Evolutionary conservation across 345 rosid species (phyloP).

Genomic region (Physaria fendleri): DNA sequence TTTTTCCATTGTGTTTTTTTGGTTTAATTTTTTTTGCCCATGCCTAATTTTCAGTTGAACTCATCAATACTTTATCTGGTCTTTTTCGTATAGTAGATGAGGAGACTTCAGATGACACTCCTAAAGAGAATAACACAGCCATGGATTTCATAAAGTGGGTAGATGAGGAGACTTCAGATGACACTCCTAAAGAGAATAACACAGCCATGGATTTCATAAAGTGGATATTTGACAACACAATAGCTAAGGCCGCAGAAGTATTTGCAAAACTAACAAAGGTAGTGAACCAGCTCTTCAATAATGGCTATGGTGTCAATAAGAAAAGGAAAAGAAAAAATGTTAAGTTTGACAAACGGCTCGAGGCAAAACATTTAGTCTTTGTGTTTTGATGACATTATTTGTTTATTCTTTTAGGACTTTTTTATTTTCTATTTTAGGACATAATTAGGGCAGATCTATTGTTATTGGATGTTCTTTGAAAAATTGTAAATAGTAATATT

Average conservation of each 20-base stretch:
- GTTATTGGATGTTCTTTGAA: no score
- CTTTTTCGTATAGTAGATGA: constrained; percentile 1
- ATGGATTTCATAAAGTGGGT: constrained; percentile 48
- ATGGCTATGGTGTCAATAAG: constrained; percentile 17
- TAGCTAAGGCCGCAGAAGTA: constrained; percentile 38
- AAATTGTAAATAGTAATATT: no score
- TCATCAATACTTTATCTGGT: no score
- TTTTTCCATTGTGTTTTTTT: no score
- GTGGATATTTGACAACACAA: constrained; percentile 59
- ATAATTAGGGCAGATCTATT: no score
- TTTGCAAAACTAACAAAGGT: constrained; percentile 43
- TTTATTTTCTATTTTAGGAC: no score
- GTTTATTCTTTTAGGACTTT: no score
- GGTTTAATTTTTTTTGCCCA: no score
- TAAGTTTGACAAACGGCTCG: constrained; percentile 40
- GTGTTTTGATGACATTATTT: no score
- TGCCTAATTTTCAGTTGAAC: no score
- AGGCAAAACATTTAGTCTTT: no score
- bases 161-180: constrained; percentile 38
- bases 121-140: constrained; percentile 37
- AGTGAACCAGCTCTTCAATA: constrained; percentile 36
- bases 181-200: constrained; percentile 29
- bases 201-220: constrained; percentile 38
- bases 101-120: constrained; percentile 37
- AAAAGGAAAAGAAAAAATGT: constrained; percentile 25